Base-by-base conservation (phyloP, 768 basidiomycete species). In the Collybia nuda region DNA sequence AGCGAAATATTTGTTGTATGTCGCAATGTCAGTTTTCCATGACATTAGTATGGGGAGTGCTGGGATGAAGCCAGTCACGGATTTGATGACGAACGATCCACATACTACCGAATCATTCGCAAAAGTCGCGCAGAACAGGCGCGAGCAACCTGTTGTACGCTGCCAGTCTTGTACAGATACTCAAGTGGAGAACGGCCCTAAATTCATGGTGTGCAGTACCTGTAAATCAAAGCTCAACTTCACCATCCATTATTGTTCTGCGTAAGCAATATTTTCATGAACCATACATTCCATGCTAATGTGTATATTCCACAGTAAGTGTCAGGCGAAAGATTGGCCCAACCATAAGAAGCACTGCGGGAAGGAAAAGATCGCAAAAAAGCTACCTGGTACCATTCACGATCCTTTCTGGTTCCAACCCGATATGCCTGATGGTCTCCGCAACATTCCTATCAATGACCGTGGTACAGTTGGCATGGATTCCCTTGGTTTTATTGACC, bases 171-270 rank as follows among this genome's bases (percentile, higher is more conserved):
- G 58, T 50, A 56, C 51, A 15, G 56, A 51, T 38, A 58, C 29
- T 19, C 52, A 52, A n/a, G 52, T 47, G 17, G 59, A 60, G 17
- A 49, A 58, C 37, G 55, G 54, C 4, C n/a, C 26, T 14, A 55
- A 55, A 18, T 62, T 58, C 44, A 60, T 58, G 59, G n/a, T 58
- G 37, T 62, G 61, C 49, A 53, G 61, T 17, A 29, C 32, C 19
- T 60, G 59, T 44, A 62, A 58, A 39, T 1, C 48, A 21, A 58
- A 60, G 39, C 53, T 58, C 5, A 26, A 50, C 14, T 58, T 62
- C 26, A 18, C 29, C 12, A 40, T 60, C 4, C 49, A 60, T 42
- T 60, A 58, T 53, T 62, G 61, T 48, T 60, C 61, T 15, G 47
- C 40, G 59, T 51, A 11, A 23, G 38, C 28, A 5, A 22, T 22